Evolutionary conservation across 1,284 basidiomycete genomes (phyloP).

Genomic region (Microbotryum saponariae): DNA sequence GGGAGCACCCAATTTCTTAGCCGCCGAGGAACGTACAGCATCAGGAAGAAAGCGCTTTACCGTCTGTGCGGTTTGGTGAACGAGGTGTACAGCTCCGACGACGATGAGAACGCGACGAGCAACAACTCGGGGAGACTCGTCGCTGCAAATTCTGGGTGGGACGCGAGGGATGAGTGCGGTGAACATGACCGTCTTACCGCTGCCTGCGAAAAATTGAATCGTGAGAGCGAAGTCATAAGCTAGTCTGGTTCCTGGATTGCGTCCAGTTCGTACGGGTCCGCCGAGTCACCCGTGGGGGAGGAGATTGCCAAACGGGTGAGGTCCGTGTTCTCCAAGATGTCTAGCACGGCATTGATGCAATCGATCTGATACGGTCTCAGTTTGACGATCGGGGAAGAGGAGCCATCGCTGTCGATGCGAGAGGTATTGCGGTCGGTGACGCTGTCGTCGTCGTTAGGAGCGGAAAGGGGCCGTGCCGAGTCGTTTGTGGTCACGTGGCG

Average conservation of each 20-base stretch:
- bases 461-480: too few relatives aligned
- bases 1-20: too few relatives aligned
- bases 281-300: constrained; percentile 19
- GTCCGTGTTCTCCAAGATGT: constrained; percentile 55
- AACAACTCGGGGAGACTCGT: too few relatives aligned
- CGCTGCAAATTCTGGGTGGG: background rate
- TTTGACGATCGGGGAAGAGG: background rate
- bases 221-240: too few relatives aligned
- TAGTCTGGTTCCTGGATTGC: too few relatives aligned
- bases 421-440: too few relatives aligned
- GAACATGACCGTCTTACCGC: constrained; percentile 91
- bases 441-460: too few relatives aligned
- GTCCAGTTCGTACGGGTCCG: too few relatives aligned
- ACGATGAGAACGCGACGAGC: constrained; percentile 64
- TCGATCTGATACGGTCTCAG: constrained; percentile 74
- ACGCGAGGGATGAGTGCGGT: constrained; percentile 55
- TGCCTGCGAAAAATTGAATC: constrained; percentile 53
- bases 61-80: constrained; percentile 72
- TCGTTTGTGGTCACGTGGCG: too few relatives aligned
- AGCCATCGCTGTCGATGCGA: too few relatives aligned
- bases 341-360: constrained; percentile 71
- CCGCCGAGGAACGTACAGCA: constrained; percentile 42
- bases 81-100: constrained; percentile 81
- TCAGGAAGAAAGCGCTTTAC: constrained; percentile 60
- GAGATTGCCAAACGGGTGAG: constrained; percentile 17